Conservation (phyloP, 179 eudicot genomes). For the Heliamphora pulchella region DNA sequence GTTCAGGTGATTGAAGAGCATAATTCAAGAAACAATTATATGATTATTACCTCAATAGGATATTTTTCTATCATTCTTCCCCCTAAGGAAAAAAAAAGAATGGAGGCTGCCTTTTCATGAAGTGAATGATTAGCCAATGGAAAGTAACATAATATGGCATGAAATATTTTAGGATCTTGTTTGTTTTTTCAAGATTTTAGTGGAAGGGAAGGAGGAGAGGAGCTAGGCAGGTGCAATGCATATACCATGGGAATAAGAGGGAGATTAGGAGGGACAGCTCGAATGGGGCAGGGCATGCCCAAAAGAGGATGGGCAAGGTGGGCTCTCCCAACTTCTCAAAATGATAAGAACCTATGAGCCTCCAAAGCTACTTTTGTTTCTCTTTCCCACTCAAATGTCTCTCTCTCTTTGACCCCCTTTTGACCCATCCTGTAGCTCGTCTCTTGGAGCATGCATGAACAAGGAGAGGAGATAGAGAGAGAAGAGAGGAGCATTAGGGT, state of each 20-base stretch:
- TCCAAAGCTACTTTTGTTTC: slow-evolving; percentile 23
- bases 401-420: slow-evolving; percentile 22
- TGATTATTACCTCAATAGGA: no score
- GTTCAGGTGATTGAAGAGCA: no score
- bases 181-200: neutral
- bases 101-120: slow-evolving; percentile 33
- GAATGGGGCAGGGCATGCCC: slow-evolving; percentile 26
- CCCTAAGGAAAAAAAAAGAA: neutral
- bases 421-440: slow-evolving; percentile 27
- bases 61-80: no score
- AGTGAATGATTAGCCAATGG: slow-evolving; percentile 24
- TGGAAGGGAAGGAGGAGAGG: neutral
- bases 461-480: slow-evolving; percentile 7
- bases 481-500: neutral
- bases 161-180: slow-evolving; percentile 2
- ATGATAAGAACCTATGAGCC: slow-evolving; percentile 24
- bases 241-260: neutral
- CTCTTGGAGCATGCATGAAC: slow-evolving; percentile 32
- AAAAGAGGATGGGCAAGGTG: slow-evolving; percentile 21
- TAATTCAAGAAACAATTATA: no score
- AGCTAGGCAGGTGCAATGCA: slow-evolving; percentile 24
- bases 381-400: slow-evolving; percentile 16
- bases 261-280: slow-evolving; percentile 24
- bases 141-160: neutral
- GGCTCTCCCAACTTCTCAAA: slow-evolving; percentile 15